These are phyloP conservation scores for Trypanosoma congolense DNA, from an alignment of 208 protist genomes.

Conservation along the genomic window DNA sequence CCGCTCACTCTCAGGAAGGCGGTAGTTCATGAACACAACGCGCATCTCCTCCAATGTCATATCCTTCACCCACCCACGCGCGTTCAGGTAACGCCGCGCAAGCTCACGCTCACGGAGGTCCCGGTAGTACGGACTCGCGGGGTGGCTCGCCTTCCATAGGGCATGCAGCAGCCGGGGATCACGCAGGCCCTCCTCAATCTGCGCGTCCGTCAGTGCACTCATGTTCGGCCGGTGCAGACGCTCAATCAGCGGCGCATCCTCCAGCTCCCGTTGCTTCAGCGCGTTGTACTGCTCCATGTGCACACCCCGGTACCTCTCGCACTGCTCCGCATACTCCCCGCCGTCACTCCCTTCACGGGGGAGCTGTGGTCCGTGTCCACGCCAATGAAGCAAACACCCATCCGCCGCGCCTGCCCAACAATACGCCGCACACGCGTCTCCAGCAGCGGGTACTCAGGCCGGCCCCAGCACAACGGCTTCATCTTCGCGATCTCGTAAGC, in stretches of 20 bases:
- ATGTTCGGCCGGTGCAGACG: conserved; percentile 76
- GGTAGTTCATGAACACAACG: conserved; percentile 70
- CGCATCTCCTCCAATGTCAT: conserved; percentile 80
- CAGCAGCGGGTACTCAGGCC: conserved; percentile 74
- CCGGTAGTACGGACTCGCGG: conserved; percentile 42
- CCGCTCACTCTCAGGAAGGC: conserved; percentile 41
- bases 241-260: conserved; percentile 70
- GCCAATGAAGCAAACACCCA: conserved; percentile 87
- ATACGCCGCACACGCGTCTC: conserved; percentile 77
- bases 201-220: conserved; percentile 41
- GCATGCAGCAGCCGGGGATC: conserved; percentile 77
- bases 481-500: conserved; percentile 88
- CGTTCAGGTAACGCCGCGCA: conserved; percentile 64
- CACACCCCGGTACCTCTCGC: conserved; percentile 58
- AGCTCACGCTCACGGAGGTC: conserved; percentile 49
- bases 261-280: conserved; percentile 60
- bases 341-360: conserved; percentile 76
- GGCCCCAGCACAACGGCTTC: conserved; percentile 73
- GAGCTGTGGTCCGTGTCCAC: conserved; percentile 66
- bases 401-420: conserved; percentile 77
- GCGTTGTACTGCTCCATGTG: conserved; percentile 76
- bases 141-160: conserved; percentile 68
- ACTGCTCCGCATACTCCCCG: conserved; percentile 65
- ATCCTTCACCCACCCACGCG: conserved; percentile 78
- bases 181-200: conserved; percentile 71